These are phyloP conservation scores for Pestalotiopsis sp. DNA, from an alignment of 2,329 filamentous ascomycete genomes.

Conservation along the genomic window DNA sequence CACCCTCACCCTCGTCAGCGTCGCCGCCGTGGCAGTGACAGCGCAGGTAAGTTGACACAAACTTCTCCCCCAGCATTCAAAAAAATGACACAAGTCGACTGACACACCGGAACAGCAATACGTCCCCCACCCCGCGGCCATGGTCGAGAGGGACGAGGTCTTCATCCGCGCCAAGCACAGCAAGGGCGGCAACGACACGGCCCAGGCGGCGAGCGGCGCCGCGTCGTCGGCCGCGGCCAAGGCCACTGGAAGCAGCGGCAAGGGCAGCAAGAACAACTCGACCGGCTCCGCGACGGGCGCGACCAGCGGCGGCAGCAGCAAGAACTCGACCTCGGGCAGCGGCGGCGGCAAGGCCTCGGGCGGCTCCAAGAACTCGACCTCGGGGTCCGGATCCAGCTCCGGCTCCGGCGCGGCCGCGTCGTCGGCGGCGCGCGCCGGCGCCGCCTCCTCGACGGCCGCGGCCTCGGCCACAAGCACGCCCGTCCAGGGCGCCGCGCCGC, in stretches of 20 bases:
- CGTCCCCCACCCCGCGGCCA: background rate
- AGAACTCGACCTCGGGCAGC: background rate
- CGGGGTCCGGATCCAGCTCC: background rate
- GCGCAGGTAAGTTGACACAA: conserved; percentile 10
- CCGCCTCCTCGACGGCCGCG: background rate
- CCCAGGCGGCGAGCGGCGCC: background rate
- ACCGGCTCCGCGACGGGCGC: background rate
- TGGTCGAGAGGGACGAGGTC: background rate
- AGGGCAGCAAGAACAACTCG: background rate
- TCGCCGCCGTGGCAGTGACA: conserved; percentile 1
- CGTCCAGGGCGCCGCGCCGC: conserved; percentile 4
- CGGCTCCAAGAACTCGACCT: background rate
- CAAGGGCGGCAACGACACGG: background rate
- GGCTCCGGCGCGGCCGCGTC: conserved; percentile 2
- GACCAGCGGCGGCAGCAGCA: background rate
- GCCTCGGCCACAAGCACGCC: background rate
- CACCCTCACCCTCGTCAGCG: background rate
- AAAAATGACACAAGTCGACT: background rate
- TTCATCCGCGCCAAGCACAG: background rate
- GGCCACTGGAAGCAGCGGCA: background rate
- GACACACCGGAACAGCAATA: conserved; percentile 4
- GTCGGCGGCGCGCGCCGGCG: background rate
- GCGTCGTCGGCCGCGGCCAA: background rate
- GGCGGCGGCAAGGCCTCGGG: background rate
- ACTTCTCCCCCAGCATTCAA: background rate